Evolutionary conservation across 2,329 filamentous ascomycete genomes (phyloP).

Genomic region (Calonectria hawksworthii): DNA sequence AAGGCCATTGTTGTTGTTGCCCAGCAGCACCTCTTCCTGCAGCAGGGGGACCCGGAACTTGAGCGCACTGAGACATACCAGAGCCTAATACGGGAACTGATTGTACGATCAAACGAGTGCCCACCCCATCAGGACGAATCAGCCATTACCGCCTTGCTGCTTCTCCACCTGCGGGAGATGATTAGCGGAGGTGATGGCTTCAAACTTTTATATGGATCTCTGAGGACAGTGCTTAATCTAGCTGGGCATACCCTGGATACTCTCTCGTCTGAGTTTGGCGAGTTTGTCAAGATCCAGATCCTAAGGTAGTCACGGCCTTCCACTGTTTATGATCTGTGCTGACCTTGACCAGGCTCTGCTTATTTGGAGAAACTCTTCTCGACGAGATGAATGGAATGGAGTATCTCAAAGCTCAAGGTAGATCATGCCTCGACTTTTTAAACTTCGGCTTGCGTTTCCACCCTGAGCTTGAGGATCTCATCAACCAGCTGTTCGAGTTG

Average conservation of each 20-base stretch:
- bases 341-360: conserved; percentile 21
- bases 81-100: conserved; percentile 33
- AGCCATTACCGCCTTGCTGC: conserved; percentile 35
- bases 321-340: not conserved
- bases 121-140: conserved; percentile 40
- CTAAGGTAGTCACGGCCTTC: conserved; percentile 16
- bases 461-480: conserved; percentile 34
- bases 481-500: conserved; percentile 33
- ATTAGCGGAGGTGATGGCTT: conserved; percentile 43
- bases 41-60: conserved; percentile 23
- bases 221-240: conserved; percentile 34
- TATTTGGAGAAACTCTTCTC: conserved; percentile 39
- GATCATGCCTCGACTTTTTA: conserved; percentile 41
- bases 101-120: conserved; percentile 33
- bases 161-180: conserved; percentile 40
- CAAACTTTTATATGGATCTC: conserved; percentile 35
- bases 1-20: conserved; percentile 38
- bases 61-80: conserved; percentile 31
- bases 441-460: conserved; percentile 39
- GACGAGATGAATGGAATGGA: conserved; percentile 37
- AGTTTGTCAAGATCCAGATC: conserved; percentile 40
- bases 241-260: conserved; percentile 14
- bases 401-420: conserved; percentile 37
- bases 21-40: conserved; percentile 38
- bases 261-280: conserved; percentile 30